phyloP scores from a whole-genome alignment of 1,284 basidiomycete genomes.

The Uromyces viciae-fabae region DNA sequence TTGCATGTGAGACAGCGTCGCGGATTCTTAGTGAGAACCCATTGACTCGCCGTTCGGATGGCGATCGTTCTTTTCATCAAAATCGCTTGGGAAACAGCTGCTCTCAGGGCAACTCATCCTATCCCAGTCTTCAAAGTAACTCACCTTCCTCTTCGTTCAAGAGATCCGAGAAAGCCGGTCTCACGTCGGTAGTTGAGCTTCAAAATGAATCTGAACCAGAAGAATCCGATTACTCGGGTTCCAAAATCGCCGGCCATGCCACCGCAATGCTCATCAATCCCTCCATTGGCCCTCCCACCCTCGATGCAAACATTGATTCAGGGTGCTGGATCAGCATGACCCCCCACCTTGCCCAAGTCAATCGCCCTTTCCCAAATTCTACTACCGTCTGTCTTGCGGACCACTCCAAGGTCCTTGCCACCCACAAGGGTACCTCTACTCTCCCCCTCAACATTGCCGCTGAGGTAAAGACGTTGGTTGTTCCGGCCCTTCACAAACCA shows the following conservation, averaged over 20 bases:
- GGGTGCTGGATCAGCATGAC: constrained; percentile 7
- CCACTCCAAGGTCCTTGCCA: background rate
- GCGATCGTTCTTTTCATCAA: background rate
- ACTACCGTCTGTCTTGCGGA: background rate
- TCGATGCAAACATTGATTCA: constrained; percentile 11
- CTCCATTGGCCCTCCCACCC: background rate
- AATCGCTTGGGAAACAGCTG: background rate
- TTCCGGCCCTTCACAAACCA: background rate
- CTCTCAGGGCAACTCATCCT: background rate
- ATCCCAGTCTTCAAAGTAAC: background rate
- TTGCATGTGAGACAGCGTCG: background rate
- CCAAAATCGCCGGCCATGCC: background rate
- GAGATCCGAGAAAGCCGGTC: background rate
- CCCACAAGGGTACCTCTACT: background rate
- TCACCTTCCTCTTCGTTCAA: too few relatives aligned
- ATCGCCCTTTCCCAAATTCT: background rate
- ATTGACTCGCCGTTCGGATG: background rate
- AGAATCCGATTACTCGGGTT: too few relatives aligned
- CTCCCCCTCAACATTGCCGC: background rate
- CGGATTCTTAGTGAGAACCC: background rate
- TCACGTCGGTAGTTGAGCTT: background rate
- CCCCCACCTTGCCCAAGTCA: background rate
- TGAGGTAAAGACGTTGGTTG: background rate
- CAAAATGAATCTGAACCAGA: background rate
- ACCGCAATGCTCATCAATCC: too few relatives aligned